A percentile compares a stretch with the other conserved stretches of the same genome.
Evolutionary conservation across 1,139 yeast genomes (phyloP).

Genomic region (Lodderomyces metapsilosis): DNA sequence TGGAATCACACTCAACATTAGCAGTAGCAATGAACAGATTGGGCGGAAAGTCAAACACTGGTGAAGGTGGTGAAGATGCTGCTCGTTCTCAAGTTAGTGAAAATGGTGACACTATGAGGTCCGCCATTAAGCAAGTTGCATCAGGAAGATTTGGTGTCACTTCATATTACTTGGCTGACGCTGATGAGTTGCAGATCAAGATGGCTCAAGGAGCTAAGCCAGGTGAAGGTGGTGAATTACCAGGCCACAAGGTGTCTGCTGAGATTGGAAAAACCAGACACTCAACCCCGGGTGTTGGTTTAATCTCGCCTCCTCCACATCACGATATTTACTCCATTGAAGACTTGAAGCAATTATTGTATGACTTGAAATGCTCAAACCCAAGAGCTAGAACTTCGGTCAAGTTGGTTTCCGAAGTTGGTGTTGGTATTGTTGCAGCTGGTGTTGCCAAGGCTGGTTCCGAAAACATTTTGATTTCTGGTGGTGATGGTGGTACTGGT

Average conservation of each 20-base stretch:
- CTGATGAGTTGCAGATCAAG: slow-evolving; percentile 95
- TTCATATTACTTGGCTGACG: slow-evolving; percentile 88
- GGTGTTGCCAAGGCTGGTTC: slow-evolving; percentile 99
- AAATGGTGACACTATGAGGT: slow-evolving; percentile 96
- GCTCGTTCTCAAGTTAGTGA: slow-evolving; percentile 79
- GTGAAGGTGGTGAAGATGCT: slow-evolving; percentile 99
- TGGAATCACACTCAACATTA: slow-evolving; percentile 96
- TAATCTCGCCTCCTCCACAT: slow-evolving; percentile 97
- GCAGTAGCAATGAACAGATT: slow-evolving; percentile 98
- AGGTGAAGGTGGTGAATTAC: slow-evolving; percentile 99
- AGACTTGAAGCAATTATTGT: slow-evolving; percentile 93
- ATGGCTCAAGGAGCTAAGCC: slow-evolving; percentile 99
- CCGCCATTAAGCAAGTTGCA: slow-evolving; percentile 96
- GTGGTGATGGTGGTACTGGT: slow-evolving; percentile 99
- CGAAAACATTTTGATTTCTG: slow-evolving; percentile 90
- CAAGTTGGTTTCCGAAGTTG: slow-evolving; percentile 94
- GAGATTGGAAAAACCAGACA: slow-evolving; percentile 94
- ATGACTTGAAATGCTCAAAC: slow-evolving; percentile 93
- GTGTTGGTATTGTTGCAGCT: slow-evolving; percentile 98
- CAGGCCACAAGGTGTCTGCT: slow-evolving; percentile 88
- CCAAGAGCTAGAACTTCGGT: slow-evolving; percentile 97
- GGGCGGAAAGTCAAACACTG: slow-evolving; percentile 97
- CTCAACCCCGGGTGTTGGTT: slow-evolving; percentile 95
- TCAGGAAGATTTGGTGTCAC: slow-evolving; percentile 99
- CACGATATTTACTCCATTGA: slow-evolving; percentile 98